These are phyloP conservation scores for Dothidotthia symphoricarpi DNA, from an alignment of 2,329 filamentous ascomycete genomes.

Conservation along the genomic window DNA sequence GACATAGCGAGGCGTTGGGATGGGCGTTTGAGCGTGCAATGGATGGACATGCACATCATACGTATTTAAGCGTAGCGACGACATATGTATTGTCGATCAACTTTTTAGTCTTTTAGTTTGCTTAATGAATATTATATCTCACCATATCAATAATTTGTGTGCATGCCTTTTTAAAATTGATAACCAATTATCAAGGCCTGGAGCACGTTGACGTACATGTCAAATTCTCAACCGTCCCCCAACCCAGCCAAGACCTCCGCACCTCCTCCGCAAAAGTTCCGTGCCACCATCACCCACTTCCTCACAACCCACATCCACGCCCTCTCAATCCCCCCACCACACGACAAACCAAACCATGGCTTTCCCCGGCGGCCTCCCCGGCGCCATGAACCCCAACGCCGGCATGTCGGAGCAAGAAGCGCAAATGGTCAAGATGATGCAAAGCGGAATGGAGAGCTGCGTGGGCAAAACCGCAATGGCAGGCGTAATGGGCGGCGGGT, in stretches of 20 bases:
- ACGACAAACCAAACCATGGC: too few relatives aligned
- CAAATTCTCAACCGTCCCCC: too few relatives aligned
- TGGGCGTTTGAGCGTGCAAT: conserved; percentile 2
- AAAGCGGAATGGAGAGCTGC: conserved; percentile 87
- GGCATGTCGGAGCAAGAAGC: conserved; percentile 48
- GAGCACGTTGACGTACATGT: too few relatives aligned
- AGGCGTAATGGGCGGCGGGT: conserved; percentile 88
- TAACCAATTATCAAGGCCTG: too few relatives aligned
- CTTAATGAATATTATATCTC: too few relatives aligned
- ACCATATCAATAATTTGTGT: too few relatives aligned
- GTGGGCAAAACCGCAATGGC: conserved; percentile 84
- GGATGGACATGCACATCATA: too few relatives aligned
- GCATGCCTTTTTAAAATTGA: too few relatives aligned
- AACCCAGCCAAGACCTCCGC: conserved; percentile 28
- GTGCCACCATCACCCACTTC: conserved; percentile 7
- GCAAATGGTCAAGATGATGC: conserved; percentile 59
- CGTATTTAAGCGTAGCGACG: too few relatives aligned
- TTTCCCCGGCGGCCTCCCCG: conserved; percentile 29
- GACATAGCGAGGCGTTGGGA: conserved; percentile 15
- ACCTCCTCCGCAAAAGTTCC: conserved; percentile 39
- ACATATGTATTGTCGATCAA: too few relatives aligned
- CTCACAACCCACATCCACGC: neutral
- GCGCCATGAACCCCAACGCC: conserved; percentile 34
- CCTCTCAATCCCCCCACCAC: neutral
- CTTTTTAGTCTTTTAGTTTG: too few relatives aligned